Evolutionary conservation across 2,329 filamentous ascomycete species (phyloP), one percentile per base, ranked within the genome.

Genomic region (Lasiodiplodia gonubiensis): DNA sequence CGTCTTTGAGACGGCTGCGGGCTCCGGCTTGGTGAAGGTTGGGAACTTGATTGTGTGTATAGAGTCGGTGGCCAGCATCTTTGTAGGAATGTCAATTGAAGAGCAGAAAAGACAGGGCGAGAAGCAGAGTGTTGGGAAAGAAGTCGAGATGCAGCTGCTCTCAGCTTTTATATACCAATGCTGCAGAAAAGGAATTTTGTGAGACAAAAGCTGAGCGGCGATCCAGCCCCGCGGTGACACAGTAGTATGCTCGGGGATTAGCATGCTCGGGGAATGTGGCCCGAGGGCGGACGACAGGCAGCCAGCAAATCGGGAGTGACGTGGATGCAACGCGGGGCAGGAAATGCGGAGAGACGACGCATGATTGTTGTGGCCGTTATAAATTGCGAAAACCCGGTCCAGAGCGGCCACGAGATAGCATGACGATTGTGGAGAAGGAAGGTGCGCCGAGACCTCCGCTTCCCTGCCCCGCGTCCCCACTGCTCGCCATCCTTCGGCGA

Each of bases 31-130:
- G 57, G 70, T 57, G 63, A 74, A 74, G 25, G 68, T 72, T 21
- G 74, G 74, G 14, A 75, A 71, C 2, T 69, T 71, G 52, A 75
- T 71, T 60, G 73, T 72, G 69, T 75, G 73, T 35, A 73, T 70
- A 30, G 70, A 70, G 67, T 72, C 70, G 39, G 70, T 69, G 18
- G 66, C 66, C 23, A 73, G 69, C 71, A 73, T 73, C 10, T 18
- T 57, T 35, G n/a, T 18, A 23, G 23, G 39, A 25, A 14, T 10
- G 21, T 18, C 37, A 30, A 64, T n/a, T n/a, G 27, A 53, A 25
- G 35, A 18, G 11, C 6, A 42, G 25, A 11, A 21, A 59, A 46
- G 37, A 46, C 11, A 42, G 30, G 8, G 33, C 2, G 53, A 42
- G 7, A 14, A 16, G 54, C 6, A 35, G 42, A 46, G n/a, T 21